Evolutionary conservation across 2,329 filamentous ascomycete genomes (phyloP), one percentile per base, ranked within the genome.

Genomic region (Chaetomiaceae sp.): DNA sequence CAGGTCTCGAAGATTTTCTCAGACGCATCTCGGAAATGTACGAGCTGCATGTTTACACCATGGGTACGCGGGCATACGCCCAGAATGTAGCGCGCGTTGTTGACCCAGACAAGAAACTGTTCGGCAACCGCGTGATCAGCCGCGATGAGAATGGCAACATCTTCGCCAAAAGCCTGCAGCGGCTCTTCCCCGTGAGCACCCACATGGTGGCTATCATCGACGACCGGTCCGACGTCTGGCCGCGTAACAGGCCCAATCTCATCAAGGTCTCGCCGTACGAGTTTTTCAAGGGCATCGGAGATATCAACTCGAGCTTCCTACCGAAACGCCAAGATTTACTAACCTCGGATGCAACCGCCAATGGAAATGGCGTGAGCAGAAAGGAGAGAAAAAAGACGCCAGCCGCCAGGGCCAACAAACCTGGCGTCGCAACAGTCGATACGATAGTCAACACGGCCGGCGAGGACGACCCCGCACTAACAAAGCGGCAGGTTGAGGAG

Each of bases 121-220:
- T 99, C 68, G 92, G 89, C 34, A 91, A 96, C 69, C 84, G 94
- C 51, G 91, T 99, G 63, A 87, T 99, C 65, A 97, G 92, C 70
- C 87, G 94, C 64, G 92, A 97, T 67, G 94, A 99, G 72, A 99
- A 95, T 67, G 92, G 92, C 50, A 96, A 87, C 68, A 85, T 97
- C 69, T 89, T 86, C 2, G 85, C 87, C 54, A 99, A 99, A 77
- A 94, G 85, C 61, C 75, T 99, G 27, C 88, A 94, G 66, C 83
- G 94, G 7, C 72, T 99, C 13, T 99, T 99, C 68, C 94, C 95
- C 5, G 89, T 96, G 55, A 95, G 95, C 70, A 97, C 92, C 5
- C 92, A 95, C 70, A 99, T 99, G 94, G 95, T 96, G 1, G 91
- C 96, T 54, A 96, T 99, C 63, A 99, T 99, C 60, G 94, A 99